Base-by-base conservation (phyloP, 2,329 filamentous ascomycete species). In the Fusarium setosum region DNA sequence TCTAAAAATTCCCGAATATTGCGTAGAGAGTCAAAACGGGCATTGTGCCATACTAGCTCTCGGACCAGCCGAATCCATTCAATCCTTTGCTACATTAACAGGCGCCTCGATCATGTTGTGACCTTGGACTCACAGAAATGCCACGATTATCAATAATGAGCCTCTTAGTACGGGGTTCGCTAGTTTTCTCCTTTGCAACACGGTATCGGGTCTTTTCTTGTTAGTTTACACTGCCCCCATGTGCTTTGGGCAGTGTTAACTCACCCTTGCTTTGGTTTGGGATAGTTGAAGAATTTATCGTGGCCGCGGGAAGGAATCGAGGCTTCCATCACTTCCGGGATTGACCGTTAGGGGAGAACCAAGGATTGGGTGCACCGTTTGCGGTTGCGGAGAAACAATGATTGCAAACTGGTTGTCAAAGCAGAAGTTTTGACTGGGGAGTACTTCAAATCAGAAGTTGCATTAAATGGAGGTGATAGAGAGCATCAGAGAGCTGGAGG, bases 11-110 rank as follows among this genome's bases (percentile, higher is more conserved):
- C 75, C 20, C 80, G 79, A 45, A 88, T 82, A 18, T 83, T 77
- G 40, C 86, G 84, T 23, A 92, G 77, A 6, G 79, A 77, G 35
- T 77, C 79, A 71, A 92, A 92, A 24, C 88, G 88, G 21, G 88
- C 88, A 74, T 89, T 89, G 48, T 78, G 78, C 87, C 88, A 92
- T 12, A 63, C 69, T 9, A 50, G 9, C 32, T 67, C 54, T 2
- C 68, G 68, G 15, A 71, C 47, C 24, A 69, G 59, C 8, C 60
- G 61, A n/a, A 65, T 13, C 17, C 48, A 56, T 45, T 70, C 65
- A 40, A 71, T 67, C 6, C 68, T 71, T 12, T 13, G 2, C 0
- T 1, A 3, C 10, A 18, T 59, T 2, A 59, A 40, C 4, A 9
- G 12, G 11, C 10, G 8, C 10, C 1, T 13, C 7, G 2, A 32